These are phyloP conservation scores for Cutaneotrichosporon arboriforme DNA, from an alignment of 1,284 basidiomycete genomes.

Conservation along the genomic window DNA sequence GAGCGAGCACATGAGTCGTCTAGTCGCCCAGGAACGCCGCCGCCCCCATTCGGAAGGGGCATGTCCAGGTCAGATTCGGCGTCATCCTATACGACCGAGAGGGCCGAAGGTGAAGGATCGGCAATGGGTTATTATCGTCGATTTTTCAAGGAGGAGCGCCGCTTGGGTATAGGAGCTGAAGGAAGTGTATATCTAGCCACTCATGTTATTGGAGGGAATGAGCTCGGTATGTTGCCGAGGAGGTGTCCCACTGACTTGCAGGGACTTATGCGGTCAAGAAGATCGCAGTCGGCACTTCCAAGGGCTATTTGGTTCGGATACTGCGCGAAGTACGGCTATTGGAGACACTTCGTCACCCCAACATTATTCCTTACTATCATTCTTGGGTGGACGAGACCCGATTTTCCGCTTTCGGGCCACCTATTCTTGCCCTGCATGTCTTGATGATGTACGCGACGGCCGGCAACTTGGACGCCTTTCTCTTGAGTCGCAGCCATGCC, in stretches of 20 bases:
- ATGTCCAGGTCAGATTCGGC: too few relatives aligned
- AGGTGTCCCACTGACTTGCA: slow-evolving; percentile 21
- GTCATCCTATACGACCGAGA: too few relatives aligned
- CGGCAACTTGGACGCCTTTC: slow-evolving; percentile 74
- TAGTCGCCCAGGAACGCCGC: slow-evolving; percentile 36
- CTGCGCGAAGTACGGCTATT: slow-evolving; percentile 76
- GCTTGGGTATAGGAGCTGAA: slow-evolving; percentile 85
- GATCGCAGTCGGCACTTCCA: slow-evolving; percentile 84
- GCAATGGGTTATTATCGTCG: slow-evolving; percentile 54
- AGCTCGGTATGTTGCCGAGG: slow-evolving; percentile 24
- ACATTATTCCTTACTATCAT: slow-evolving; percentile 91
- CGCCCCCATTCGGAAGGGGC: not conserved
- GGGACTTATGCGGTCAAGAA: slow-evolving; percentile 82
- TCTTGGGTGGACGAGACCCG: slow-evolving; percentile 82
- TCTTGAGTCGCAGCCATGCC: slow-evolving; percentile 57
- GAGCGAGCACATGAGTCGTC: slow-evolving; percentile 37
- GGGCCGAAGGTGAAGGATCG: slow-evolving; percentile 7
- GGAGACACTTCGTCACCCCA: slow-evolving; percentile 80
- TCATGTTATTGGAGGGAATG: slow-evolving; percentile 37
- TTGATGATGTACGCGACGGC: slow-evolving; percentile 92
- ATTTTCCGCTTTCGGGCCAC: slow-evolving; percentile 76
- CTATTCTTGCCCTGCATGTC: slow-evolving; percentile 74
- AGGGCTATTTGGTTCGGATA: slow-evolving; percentile 72
- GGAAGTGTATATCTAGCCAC: slow-evolving; percentile 64
- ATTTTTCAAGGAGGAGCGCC: slow-evolving; percentile 81